Evolutionary conservation across 768 basidiomycete species (phyloP), one percentile per base, ranked within the genome.

Genomic region (Leccinum fibrillosum): DNA sequence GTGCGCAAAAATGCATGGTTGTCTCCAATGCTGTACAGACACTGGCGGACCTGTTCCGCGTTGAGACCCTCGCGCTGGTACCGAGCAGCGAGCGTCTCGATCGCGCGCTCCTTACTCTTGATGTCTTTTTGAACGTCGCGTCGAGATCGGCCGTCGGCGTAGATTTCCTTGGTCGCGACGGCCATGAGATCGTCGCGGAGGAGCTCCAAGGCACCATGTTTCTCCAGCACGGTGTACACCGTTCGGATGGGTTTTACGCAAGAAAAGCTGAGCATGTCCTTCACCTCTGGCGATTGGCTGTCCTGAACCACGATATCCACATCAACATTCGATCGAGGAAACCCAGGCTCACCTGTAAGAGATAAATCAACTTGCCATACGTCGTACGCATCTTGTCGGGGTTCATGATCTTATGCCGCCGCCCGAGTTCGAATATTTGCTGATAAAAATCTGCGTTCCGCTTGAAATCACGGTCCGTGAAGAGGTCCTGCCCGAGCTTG

Each of bases 381-480:
- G 89, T 93, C 28, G 88, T 86, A 25, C 92, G 82, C 91, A 93
- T 92, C 65, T 92, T 92, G 68, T 93, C 92, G 0, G 92, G 92
- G 64, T 93, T 94, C 89, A 90, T 92, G 67, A 94, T 93, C 71
- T 93, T 93, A 69, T 92, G 89, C 57, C 91, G 80, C 52, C 90
- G 78, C 19, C 92, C 90, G 23, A 93, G 80, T 73, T 93, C 91
- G 62, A 93, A 93, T 25, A 92, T 79, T 13, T 78, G 73, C 58
- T 91, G 89, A 66, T 88, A 94, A 67, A 93, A 94, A 8, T 86
- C 84, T 17, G 83, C 84, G 64, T 94, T 94, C 13, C 83, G 78
- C 59, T 88, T 78, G 67, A 94, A 94, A 69, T 94, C 89, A 21
- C 89, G 83, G 61, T 91, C 88, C 42, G 82, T 75, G 70, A 94